Percentiles rank a stretch among this genome's conserved stretches.
Evolutionary conservation across 176 grass and related monocot species (phyloP).

Genomic region (Musa itinerans): DNA sequence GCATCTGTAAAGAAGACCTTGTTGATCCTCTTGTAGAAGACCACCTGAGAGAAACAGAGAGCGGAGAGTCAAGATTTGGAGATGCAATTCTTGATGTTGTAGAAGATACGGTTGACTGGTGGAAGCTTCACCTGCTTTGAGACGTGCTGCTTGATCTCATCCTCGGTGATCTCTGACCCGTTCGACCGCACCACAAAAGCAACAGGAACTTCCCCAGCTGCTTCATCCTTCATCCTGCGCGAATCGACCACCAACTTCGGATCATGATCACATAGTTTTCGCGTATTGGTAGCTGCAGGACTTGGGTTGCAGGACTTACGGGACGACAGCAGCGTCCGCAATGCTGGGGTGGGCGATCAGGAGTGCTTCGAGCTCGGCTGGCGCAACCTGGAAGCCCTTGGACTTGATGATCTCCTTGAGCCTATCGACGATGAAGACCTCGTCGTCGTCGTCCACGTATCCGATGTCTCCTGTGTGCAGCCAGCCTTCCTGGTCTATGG

Average conservation of each 20-base stretch:
- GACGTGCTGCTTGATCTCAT: constrained; percentile 84
- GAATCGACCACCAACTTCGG: neutral
- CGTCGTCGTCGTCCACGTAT: constrained; percentile 57
- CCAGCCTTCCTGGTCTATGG: constrained; percentile 56
- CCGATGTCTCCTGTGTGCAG: constrained; percentile 73
- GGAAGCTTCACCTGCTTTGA: constrained; percentile 56
- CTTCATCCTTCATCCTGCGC: constrained; percentile 78
- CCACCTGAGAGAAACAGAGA: constrained; percentile 33
- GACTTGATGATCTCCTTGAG: constrained; percentile 84
- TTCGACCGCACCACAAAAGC: constrained; percentile 71
- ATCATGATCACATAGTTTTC: neutral
- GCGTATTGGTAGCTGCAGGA: neutral
- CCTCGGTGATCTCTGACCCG: constrained; percentile 57
- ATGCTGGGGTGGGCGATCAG: constrained; percentile 61
- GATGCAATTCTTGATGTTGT: too few species aligned
- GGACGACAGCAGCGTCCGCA: constrained; percentile 49
- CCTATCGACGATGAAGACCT: constrained; percentile 78
- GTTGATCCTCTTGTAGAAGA: constrained; percentile 57
- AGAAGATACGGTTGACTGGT: neutral
- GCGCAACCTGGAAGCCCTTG: constrained; percentile 73
- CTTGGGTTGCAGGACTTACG: constrained; percentile 20
- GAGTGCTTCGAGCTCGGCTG: constrained; percentile 61
- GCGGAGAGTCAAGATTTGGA: neutral
- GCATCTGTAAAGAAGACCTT: constrained; percentile 49
- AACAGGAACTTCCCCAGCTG: constrained; percentile 72